phyloP scores from a whole-genome alignment of 306 rosid species.

The Betula pendula region DNA sequence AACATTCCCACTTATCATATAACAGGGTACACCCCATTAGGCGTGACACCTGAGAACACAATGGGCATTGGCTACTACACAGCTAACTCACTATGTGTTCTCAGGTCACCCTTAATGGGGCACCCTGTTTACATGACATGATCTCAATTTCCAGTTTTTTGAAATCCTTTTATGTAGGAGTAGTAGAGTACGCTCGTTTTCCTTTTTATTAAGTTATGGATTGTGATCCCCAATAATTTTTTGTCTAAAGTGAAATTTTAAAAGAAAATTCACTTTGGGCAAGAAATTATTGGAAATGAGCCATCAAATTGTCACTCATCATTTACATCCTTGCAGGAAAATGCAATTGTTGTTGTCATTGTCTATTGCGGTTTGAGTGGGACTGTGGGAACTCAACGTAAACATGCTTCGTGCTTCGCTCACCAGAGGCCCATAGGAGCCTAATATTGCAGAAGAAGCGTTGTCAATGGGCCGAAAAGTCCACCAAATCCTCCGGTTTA shows the following conservation, averaged over 20 bases:
- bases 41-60: constrained; percentile 41
- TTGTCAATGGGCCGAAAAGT: neutral
- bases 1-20: neutral
- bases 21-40: constrained; percentile 24
- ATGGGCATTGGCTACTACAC: neutral
- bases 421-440: neutral
- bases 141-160: neutral
- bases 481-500: too few relatives aligned
- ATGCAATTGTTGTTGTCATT: neutral
- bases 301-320: neutral
- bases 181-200: neutral
- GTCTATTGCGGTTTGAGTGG: neutral
- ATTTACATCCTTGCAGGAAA: neutral
- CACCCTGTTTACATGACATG: neutral
- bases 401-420: too few relatives aligned
- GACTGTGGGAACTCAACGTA: too few relatives aligned
- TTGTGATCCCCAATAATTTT: too few relatives aligned
- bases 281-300: too few relatives aligned
- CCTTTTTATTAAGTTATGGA: neutral
- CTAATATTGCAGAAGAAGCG: neutral
- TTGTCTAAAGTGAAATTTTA: too few relatives aligned
- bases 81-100: constrained; percentile 32
- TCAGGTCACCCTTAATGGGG: constrained; percentile 53
- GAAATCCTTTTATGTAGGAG: neutral
- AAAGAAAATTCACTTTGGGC: too few relatives aligned